These are phyloP conservation scores for Macrophomina phaseolina DNA, from an alignment of 2,329 filamentous ascomycete genomes.

Conservation along the genomic window DNA sequence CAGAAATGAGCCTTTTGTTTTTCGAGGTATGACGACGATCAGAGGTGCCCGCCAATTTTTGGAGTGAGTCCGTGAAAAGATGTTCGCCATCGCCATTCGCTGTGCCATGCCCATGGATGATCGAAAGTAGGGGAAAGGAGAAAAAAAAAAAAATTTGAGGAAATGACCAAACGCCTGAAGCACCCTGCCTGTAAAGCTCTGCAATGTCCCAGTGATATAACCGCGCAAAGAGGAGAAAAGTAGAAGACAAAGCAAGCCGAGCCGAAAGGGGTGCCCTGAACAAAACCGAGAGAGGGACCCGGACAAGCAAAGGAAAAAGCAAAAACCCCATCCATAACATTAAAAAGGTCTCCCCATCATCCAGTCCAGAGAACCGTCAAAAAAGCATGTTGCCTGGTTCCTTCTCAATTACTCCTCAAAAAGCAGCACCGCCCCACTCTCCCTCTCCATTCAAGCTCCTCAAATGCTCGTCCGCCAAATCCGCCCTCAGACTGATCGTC, in stretches of 20 bases:
- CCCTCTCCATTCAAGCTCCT: slow-evolving; percentile 48
- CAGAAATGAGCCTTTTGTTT: too few relatives aligned
- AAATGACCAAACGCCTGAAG: not conserved
- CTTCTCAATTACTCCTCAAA: slow-evolving; percentile 30
- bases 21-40: too few relatives aligned
- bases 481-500: slow-evolving; percentile 51
- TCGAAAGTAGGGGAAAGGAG: not conserved
- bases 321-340: not conserved
- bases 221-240: not conserved
- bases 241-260: not conserved
- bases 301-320: not conserved
- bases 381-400: not conserved
- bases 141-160: not conserved
- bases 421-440: slow-evolving; percentile 45
- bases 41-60: not conserved
- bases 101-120: slow-evolving; percentile 17
- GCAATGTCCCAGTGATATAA: not conserved
- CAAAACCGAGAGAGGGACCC: not conserved
- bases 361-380: not conserved
- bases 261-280: not conserved
- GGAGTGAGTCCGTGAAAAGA: not conserved
- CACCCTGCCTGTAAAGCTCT: slow-evolving; percentile 3
- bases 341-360: not conserved
- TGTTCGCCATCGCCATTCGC: slow-evolving; percentile 1
- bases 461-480: slow-evolving; percentile 55